phyloP scores from a whole-genome alignment of 176 grass and related monocot genomes.

The Puya raimondii region DNA sequence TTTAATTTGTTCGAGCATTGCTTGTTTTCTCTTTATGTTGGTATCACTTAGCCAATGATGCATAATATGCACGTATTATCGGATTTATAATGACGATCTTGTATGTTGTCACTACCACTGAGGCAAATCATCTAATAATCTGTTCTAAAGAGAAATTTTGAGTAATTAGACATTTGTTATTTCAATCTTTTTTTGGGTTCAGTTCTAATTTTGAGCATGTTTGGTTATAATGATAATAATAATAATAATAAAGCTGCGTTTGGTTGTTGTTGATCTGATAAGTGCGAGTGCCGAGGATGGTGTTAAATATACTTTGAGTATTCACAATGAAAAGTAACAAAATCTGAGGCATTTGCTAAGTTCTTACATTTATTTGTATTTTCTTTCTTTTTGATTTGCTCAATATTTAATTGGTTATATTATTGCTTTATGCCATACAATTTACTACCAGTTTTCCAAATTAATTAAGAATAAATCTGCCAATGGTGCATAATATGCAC shows the following conservation, averaged over 20 bases:
- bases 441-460: no score
- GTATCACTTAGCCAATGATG: constrained; percentile 20
- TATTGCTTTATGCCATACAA: no score
- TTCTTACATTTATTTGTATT: not conserved
- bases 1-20: not conserved
- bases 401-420: not conserved
- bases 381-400: not conserved
- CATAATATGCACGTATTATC: constrained; percentile 23
- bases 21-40: not conserved
- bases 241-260: not conserved
- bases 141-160: not conserved
- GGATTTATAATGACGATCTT: constrained; percentile 32
- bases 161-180: not conserved
- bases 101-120: constrained; percentile 39
- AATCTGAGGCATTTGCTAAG: not conserved
- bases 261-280: not conserved
- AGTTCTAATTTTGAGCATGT: not conserved
- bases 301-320: constrained; percentile 8
- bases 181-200: not conserved
- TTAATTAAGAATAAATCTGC: not conserved
- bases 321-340: not conserved
- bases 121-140: constrained; percentile 5
- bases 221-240: not conserved
- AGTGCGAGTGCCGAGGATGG: not conserved
- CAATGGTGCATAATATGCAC: constrained; percentile 23